Evolutionary conservation across 768 basidiomycete species (phyloP).

Genomic region (Rhizopogon roseolus): DNA sequence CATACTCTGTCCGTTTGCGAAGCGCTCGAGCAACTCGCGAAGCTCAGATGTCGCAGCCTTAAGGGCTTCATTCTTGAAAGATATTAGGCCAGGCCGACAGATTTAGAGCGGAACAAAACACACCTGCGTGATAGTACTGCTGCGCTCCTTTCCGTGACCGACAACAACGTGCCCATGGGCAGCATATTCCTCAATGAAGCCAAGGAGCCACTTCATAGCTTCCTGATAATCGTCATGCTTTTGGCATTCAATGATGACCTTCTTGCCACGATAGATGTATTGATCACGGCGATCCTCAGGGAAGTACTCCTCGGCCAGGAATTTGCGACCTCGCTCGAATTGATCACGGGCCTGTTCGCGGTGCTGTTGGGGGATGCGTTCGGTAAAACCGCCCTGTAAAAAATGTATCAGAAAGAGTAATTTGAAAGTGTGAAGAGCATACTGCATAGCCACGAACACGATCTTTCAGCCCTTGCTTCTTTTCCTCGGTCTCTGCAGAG

Average conservation of each 20-base stretch:
- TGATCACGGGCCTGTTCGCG: constrained; percentile 53
- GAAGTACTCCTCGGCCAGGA: constrained; percentile 81
- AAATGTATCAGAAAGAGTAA: constrained; percentile 1
- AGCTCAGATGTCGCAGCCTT: constrained; percentile 56
- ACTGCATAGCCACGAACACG: constrained; percentile 27
- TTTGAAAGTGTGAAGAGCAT: background rate
- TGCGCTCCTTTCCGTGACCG: constrained; percentile 26
- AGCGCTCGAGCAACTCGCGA: constrained; percentile 83
- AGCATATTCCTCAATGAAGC: constrained; percentile 58
- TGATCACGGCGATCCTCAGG: constrained; percentile 88
- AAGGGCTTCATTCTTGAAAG: constrained; percentile 48
- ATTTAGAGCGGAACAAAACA: background rate
- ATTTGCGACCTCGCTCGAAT: constrained; percentile 55
- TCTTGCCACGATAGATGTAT: constrained; percentile 91
- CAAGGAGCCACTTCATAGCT: constrained; percentile 69
- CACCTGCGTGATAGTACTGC: constrained; percentile 8
- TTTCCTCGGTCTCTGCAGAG: constrained; percentile 30
- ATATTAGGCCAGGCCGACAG: constrained; percentile 10
- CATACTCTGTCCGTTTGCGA: constrained; percentile 73
- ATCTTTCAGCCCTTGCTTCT: constrained; percentile 29
- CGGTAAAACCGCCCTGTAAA: constrained; percentile 37
- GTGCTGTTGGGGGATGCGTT: constrained; percentile 66
- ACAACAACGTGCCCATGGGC: constrained; percentile 41
- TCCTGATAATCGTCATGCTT: constrained; percentile 88
- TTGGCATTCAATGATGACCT: constrained; percentile 91